Conservation (phyloP, 805 yeast species). For the Kregervanrija delftensis region DNA sequence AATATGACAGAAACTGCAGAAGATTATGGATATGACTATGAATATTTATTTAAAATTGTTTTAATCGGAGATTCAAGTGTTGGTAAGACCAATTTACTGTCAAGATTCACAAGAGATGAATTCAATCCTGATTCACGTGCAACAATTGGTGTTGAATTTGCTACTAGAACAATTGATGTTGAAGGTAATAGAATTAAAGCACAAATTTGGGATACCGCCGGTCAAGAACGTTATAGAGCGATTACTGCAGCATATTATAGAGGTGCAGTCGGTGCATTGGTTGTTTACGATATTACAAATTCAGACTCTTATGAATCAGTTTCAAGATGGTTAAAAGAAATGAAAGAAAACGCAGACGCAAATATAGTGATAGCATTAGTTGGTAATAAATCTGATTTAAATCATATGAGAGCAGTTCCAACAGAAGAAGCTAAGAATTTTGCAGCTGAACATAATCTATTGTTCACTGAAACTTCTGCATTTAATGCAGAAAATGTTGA, state of each 20-base stretch:
- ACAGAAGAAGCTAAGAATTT: constrained; percentile 95
- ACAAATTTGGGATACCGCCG: constrained; percentile 98
- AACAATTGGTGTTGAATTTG: constrained; percentile 97
- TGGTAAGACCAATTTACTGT: constrained; percentile 88
- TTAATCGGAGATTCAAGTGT: constrained; percentile 97
- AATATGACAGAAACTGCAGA: constrained; percentile 31
- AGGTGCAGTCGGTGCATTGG: constrained; percentile 96
- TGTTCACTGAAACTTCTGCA: constrained; percentile 96
- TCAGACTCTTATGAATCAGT: constrained; percentile 81
- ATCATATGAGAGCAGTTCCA: constrained; percentile 92
- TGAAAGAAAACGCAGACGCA: constrained; percentile 88
- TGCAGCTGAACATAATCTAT: constrained; percentile 84
- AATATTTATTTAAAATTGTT: constrained; percentile 86
- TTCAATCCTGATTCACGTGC: constrained; percentile 90
- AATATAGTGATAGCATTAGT: constrained; percentile 92
- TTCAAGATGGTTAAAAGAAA: constrained; percentile 83
- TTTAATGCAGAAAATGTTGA: constrained; percentile 93
- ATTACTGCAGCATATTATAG: constrained; percentile 95
- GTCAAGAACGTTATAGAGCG: constrained; percentile 97
- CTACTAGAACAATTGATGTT: constrained; percentile 87
- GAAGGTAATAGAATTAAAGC: constrained; percentile 82
- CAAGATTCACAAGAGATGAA: constrained; percentile 93
- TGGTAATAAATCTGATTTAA: constrained; percentile 87
- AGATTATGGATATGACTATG: constrained; percentile 78
- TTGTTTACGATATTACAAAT: constrained; percentile 92